These are phyloP conservation scores for Cladosporium phlei DNA, from an alignment of 2,329 filamentous ascomycete species.

Conservation along the genomic window DNA sequence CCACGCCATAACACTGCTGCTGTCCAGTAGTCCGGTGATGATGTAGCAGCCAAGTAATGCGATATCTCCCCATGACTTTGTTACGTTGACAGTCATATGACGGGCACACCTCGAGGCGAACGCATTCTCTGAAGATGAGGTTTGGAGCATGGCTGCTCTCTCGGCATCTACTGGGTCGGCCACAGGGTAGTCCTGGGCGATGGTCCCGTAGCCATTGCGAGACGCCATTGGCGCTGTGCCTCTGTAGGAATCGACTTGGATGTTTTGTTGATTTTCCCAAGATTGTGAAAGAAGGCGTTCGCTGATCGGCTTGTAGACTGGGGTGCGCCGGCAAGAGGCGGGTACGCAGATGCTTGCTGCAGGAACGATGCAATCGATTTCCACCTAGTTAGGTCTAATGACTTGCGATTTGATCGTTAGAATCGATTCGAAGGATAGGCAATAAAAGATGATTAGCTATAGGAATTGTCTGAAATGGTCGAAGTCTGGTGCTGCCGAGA, in stretches of 20 bases:
- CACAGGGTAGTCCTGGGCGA: not conserved
- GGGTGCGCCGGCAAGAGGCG: not conserved
- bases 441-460: no score
- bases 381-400: no score
- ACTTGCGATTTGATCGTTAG: no score
- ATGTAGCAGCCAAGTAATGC: conserved; percentile 68
- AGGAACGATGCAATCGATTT: no score
- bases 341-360: not conserved
- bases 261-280: not conserved
- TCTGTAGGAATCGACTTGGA: not conserved
- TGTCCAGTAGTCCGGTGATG: conserved; percentile 73
- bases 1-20: conserved; percentile 70
- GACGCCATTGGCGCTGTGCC: not conserved
- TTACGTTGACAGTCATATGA: conserved; percentile 48
- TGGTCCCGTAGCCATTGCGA: conserved; percentile 2
- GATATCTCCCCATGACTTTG: conserved; percentile 61
- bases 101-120: conserved; percentile 2
- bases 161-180: conserved; percentile 1
- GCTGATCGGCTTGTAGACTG: not conserved
- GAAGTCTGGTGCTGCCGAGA: no score
- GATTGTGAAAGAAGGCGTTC: not conserved
- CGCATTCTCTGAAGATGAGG: not conserved
- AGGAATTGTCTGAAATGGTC: no score
- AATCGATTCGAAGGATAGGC: no score
- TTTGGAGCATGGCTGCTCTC: conserved; percentile 8